phyloP scores from a whole-genome alignment of 176 grass and related monocot species.

The Hordeum marinum region DNA sequence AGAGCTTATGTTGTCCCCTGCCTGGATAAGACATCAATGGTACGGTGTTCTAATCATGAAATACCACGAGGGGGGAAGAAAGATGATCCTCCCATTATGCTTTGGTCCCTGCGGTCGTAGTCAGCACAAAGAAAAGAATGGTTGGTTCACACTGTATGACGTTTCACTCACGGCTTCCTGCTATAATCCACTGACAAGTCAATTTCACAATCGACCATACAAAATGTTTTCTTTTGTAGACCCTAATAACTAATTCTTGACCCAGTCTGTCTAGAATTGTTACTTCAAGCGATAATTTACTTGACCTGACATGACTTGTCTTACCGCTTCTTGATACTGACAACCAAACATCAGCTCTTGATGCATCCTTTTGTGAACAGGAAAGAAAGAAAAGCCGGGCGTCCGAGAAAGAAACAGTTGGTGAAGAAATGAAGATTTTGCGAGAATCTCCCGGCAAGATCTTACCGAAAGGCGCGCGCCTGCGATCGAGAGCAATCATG shows the following conservation, averaged over 20 bases:
- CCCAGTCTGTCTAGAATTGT: not conserved
- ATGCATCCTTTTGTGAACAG: not conserved
- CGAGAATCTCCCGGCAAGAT: not conserved
- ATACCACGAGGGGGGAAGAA: not conserved
- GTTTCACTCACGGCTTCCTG: not conserved
- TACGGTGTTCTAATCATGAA: not conserved
- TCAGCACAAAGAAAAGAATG: not conserved
- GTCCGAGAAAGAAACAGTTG: not conserved
- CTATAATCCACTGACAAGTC: not conserved
- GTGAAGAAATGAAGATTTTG: not conserved
- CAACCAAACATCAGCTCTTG: not conserved
- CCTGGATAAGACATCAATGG: not conserved
- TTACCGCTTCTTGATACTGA: not conserved
- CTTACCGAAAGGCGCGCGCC: not conserved
- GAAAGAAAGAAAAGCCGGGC: not conserved
- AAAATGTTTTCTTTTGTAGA: not conserved
- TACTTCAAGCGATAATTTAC: not conserved
- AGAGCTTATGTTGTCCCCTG: not conserved
- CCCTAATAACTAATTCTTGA: not conserved
- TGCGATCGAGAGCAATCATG: constrained; percentile 6
- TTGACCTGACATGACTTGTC: not conserved
- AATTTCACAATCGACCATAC: not conserved
- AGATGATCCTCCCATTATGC: not conserved
- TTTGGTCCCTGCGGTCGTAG: not conserved
- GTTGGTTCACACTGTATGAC: constrained; percentile 10